A percentile compares a stretch with the other conserved stretches of the same genome.
Conservation (phyloP, 164 flowering plant species). For the Hamamelis virginiana region DNA sequence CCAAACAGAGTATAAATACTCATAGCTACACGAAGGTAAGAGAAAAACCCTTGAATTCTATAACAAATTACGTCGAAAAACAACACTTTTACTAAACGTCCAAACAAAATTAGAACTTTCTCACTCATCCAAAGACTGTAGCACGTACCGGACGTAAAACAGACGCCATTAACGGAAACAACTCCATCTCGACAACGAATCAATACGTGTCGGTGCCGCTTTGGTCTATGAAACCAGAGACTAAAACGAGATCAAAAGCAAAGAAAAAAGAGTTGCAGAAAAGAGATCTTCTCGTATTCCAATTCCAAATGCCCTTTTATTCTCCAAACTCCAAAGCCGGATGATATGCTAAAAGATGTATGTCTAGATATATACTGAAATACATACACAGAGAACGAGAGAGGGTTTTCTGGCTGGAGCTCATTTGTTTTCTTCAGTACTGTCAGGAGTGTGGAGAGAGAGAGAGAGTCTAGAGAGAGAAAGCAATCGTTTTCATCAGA, state of each 20-base stretch:
- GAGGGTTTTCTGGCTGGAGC: conserved; percentile 3
- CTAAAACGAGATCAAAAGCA: not conserved
- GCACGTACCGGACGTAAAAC: conserved; percentile 7
- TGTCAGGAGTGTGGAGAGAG: conserved; percentile 3
- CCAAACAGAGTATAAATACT: too few species aligned
- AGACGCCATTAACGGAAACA: conserved; percentile 6
- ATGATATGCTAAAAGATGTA: not conserved
- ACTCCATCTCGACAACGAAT: not conserved
- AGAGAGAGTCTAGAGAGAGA: conserved; percentile 8
- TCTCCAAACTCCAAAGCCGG: conserved; percentile 15
- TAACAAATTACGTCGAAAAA: not conserved
- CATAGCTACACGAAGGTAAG: too few species aligned
- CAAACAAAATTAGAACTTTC: not conserved
- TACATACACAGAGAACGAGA: conserved; percentile 6
- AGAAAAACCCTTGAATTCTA: not conserved
- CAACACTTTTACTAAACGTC: not conserved
- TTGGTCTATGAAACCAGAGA: not conserved
- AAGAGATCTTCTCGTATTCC: conserved; percentile 6
- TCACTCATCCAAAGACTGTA: not conserved
- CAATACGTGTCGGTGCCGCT: conserved; percentile 13
- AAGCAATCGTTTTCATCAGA: conserved; percentile 13
- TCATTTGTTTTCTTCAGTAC: not conserved
- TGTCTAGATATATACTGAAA: not conserved
- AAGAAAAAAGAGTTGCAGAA: not conserved
- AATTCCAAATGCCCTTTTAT: not conserved